These are phyloP conservation scores for Tubosaeta sp. DNA, from an alignment of 768 basidiomycete species.

Conservation along the genomic window DNA sequence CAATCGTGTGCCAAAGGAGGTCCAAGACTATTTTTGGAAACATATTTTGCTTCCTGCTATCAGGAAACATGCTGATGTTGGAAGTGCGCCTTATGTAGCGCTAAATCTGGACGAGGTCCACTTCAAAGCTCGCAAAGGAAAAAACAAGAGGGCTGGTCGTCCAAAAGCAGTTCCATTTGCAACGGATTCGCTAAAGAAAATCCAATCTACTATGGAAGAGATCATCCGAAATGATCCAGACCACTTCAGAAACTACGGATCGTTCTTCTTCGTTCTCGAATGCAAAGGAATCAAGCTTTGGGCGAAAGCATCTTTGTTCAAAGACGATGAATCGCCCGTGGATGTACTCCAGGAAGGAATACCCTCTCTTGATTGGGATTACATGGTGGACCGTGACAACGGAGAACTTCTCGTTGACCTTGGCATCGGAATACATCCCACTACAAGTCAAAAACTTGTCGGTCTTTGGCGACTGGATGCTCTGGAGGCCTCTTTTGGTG, in stretches of 20 bases:
- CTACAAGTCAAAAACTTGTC: not conserved
- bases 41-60: slow-evolving; percentile 12
- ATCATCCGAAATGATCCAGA: not conserved
- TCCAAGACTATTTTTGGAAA: slow-evolving; percentile 7
- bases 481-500: slow-evolving; percentile 7
- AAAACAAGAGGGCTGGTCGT: not conserved
- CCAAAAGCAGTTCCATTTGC: slow-evolving; percentile 10
- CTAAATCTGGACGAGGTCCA: slow-evolving; percentile 1
- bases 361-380: slow-evolving; percentile 1
- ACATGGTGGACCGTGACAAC: slow-evolving; percentile 1
- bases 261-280: slow-evolving; percentile 13
- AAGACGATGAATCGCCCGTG: not conserved
- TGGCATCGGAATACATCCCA: not conserved
- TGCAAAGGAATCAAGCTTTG: slow-evolving; percentile 11
- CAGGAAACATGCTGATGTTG: not conserved
- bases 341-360: not conserved
- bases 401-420: slow-evolving; percentile 4
- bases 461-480: slow-evolving; percentile 3
- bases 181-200: not conserved
- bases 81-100: slow-evolving; percentile 2
- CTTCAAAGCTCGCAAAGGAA: slow-evolving; percentile 4
- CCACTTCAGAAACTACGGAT: slow-evolving; percentile 3
- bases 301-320: not conserved
- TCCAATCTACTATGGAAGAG: slow-evolving; percentile 5
- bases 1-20: slow-evolving; percentile 4